Percentiles rank a stretch among this genome's conserved stretches.
These are phyloP conservation scores for Neonothopanus nambi DNA, from an alignment of 1,284 basidiomycete species.

Conservation along the genomic window DNA sequence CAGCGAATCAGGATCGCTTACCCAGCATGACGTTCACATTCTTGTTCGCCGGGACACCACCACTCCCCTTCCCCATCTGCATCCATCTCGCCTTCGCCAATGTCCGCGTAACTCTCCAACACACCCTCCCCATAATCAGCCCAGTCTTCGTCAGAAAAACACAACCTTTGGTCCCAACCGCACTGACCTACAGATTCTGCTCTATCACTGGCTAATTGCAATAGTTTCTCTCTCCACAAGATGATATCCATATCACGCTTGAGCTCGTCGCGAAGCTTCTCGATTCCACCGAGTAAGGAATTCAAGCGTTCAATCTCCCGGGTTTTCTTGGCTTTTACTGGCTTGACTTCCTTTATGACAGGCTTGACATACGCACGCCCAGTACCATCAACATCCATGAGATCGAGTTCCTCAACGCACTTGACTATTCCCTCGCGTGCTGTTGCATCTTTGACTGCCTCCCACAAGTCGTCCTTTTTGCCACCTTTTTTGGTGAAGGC, in stretches of 20 bases:
- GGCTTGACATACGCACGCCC: constrained; percentile 15
- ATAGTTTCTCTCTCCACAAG: constrained; percentile 63
- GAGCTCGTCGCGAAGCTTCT: constrained; percentile 58
- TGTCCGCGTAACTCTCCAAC: constrained; percentile 66
- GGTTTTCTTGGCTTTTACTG: constrained; percentile 43
- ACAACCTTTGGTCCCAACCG: constrained; percentile 84
- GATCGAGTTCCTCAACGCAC: constrained; percentile 28
- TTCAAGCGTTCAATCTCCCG: constrained; percentile 56
- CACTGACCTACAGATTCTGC: constrained; percentile 63
- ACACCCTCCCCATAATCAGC: constrained; percentile 62
- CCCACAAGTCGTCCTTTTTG: constrained; percentile 64
- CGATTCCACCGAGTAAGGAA: constrained; percentile 51
- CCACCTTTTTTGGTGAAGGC: constrained; percentile 61
- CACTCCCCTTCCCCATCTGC: constrained; percentile 46
- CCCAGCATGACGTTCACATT: constrained; percentile 79
- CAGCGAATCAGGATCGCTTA: constrained; percentile 42
- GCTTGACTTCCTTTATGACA: constrained; percentile 29
- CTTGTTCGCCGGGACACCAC: constrained; percentile 75
- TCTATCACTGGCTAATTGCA: constrained; percentile 63
- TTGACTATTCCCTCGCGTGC: constrained; percentile 70
- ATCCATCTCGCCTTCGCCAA: constrained; percentile 40
- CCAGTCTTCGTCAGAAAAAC: constrained; percentile 76
- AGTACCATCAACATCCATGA: constrained; percentile 38
- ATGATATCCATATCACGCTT: constrained; percentile 68
- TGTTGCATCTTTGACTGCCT: constrained; percentile 64